Percentiles rank a stretch among this genome's conserved stretches.
Conservation (phyloP, 768 basidiomycete species). For the Amanita rimosa region DNA sequence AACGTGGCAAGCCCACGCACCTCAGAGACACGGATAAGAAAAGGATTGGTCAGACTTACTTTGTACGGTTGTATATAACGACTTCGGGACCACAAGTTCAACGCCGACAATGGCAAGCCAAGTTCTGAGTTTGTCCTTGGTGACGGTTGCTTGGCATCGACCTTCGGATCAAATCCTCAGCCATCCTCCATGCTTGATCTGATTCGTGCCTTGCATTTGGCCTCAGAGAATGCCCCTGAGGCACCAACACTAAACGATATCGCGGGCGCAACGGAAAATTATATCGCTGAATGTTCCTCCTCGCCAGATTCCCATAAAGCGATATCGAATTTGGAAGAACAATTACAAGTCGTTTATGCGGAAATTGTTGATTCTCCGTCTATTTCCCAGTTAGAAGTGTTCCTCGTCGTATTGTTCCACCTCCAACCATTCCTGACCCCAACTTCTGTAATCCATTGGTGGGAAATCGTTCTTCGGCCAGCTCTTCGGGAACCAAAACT, state of each 20-base stretch:
- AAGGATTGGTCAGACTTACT: slow-evolving; percentile 1
- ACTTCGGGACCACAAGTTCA: slow-evolving; percentile 19
- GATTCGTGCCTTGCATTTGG: slow-evolving; percentile 43
- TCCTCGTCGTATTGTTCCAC: slow-evolving; percentile 55
- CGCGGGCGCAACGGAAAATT: slow-evolving; percentile 39
- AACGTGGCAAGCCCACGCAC: neutral
- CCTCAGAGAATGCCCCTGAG: slow-evolving; percentile 44
- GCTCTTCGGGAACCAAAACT: slow-evolving; percentile 68
- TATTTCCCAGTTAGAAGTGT: slow-evolving; percentile 49
- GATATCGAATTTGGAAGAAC: slow-evolving; percentile 47
- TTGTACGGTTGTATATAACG: neutral
- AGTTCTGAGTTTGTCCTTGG: slow-evolving; percentile 19
- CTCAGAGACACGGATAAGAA: neutral
- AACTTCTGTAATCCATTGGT: slow-evolving; percentile 71
- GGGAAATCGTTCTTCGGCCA: slow-evolving; percentile 68
- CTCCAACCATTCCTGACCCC: slow-evolving; percentile 51
- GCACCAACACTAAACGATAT: slow-evolving; percentile 38
- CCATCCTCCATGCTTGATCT: slow-evolving; percentile 15
- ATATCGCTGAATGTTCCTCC: slow-evolving; percentile 37
- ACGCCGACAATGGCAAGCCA: slow-evolving; percentile 22
- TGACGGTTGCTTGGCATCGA: slow-evolving; percentile 17
- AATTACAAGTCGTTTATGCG: slow-evolving; percentile 52
- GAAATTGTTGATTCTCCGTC: slow-evolving; percentile 56
- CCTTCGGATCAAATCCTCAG: slow-evolving; percentile 12
- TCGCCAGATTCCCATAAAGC: slow-evolving; percentile 33